A percentile compares a stretch with the other conserved stretches of the same genome.
These are phyloP conservation scores for Daldinia concentrica DNA, from an alignment of 495 filamentous ascomycete species.

Conservation along the genomic window DNA sequence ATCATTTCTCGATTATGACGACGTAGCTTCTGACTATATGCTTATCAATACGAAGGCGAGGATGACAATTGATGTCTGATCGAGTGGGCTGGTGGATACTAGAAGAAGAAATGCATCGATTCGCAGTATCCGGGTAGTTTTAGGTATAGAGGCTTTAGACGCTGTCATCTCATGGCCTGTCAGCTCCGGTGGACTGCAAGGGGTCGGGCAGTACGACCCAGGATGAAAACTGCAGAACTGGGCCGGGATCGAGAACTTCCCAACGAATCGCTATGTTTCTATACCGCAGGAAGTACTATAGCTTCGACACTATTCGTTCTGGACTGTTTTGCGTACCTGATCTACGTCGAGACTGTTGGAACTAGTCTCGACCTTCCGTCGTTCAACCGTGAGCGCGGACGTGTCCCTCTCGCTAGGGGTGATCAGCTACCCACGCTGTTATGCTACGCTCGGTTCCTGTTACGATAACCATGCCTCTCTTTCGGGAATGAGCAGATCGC, in stretches of 20 bases:
- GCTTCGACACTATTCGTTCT: background rate
- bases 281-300: background rate
- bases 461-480: background rate
- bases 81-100: constrained; percentile 3
- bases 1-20: constrained; percentile 20
- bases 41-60: constrained; percentile 25
- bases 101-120: background rate
- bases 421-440: background rate
- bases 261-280: background rate
- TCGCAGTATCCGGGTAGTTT: background rate
- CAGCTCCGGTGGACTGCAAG: constrained; percentile 23
- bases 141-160: background rate
- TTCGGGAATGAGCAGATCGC: background rate
- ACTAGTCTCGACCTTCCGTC: background rate
- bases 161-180: constrained; percentile 6
- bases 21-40: constrained; percentile 19
- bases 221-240: constrained; percentile 4
- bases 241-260: constrained; percentile 3
- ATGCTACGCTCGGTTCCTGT: background rate
- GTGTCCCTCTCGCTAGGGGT: background rate
- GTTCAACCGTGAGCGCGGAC: background rate
- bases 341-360: background rate
- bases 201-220: background rate
- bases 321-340: background rate
- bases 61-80: constrained; percentile 16